Percentiles rank a stretch among this genome's conserved stretches.
phyloP scores from a whole-genome alignment of 306 rosid species.

The Fragaria vesca region DNA sequence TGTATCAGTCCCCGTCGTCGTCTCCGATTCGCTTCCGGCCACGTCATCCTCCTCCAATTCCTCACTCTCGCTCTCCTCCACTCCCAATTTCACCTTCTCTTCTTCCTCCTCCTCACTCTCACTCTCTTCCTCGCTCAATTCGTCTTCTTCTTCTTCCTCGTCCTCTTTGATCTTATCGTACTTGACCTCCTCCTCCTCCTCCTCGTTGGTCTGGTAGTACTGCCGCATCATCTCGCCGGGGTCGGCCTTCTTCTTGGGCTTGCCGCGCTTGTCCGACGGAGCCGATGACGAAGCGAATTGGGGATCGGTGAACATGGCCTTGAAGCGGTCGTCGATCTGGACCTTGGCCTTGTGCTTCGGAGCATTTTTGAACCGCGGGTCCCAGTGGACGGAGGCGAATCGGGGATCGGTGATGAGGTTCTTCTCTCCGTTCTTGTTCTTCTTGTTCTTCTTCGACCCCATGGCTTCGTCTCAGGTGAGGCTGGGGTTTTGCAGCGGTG shows the following conservation, averaged over 20 bases:
- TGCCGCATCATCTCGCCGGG: slow-evolving; percentile 39
- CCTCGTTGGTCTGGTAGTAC: slow-evolving; percentile 53
- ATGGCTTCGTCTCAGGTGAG: slow-evolving; percentile 5
- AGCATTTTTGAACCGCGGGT: slow-evolving; percentile 76
- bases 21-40: slow-evolving; percentile 31
- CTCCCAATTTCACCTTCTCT: slow-evolving; percentile 11
- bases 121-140: slow-evolving; percentile 11
- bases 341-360: slow-evolving; percentile 63
- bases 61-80: slow-evolving; percentile 14
- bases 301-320: slow-evolving; percentile 54
- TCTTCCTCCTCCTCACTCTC: slow-evolving; percentile 9
- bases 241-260: slow-evolving; percentile 28
- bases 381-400: slow-evolving; percentile 58
- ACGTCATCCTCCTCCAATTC: slow-evolving; percentile 29
- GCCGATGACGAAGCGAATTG: slow-evolving; percentile 60
- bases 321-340: slow-evolving; percentile 73
- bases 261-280: slow-evolving; percentile 81
- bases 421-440: slow-evolving; percentile 10
- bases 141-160: slow-evolving; percentile 16
- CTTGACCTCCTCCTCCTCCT: not conserved
- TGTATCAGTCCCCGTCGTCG: slow-evolving; percentile 26
- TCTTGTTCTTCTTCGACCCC: slow-evolving; percentile 37
- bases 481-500: not conserved
- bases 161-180: slow-evolving; percentile 5
- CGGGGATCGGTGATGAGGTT: slow-evolving; percentile 59